Evolutionary conservation across 2,329 filamentous ascomycete genomes (phyloP).

Genomic region (Penicillium sp.): DNA sequence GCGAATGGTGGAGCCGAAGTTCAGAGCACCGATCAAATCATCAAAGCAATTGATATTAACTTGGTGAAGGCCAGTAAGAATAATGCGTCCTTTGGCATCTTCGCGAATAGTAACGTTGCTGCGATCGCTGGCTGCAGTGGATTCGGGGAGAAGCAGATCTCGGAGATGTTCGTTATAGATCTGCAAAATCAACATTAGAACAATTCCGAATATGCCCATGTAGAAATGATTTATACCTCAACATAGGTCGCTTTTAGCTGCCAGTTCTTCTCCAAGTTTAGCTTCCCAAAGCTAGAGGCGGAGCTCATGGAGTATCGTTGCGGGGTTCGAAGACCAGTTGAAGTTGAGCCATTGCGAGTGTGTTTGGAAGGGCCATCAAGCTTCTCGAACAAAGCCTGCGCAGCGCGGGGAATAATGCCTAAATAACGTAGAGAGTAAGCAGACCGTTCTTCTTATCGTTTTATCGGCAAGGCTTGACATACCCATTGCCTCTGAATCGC

Average conservation of each 20-base stretch:
- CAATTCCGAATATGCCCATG: background rate
- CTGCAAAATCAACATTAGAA: slow-evolving; percentile 46
- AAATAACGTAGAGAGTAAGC: slow-evolving; percentile 12
- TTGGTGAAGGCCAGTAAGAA: slow-evolving; percentile 87
- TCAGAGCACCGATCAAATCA: slow-evolving; percentile 84
- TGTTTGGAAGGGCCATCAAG: slow-evolving; percentile 64
- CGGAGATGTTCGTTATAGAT: slow-evolving; percentile 98
- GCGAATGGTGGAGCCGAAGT: slow-evolving; percentile 89
- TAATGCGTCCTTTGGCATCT: slow-evolving; percentile 90
- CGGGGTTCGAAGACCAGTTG: slow-evolving; percentile 79
- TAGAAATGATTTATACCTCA: slow-evolving; percentile 50
- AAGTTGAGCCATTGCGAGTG: slow-evolving; percentile 69
- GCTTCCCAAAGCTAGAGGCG: slow-evolving; percentile 51
- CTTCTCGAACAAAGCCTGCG: slow-evolving; percentile 83
- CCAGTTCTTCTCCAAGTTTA: slow-evolving; percentile 75
- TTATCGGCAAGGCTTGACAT: slow-evolving; percentile 40
- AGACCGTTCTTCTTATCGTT: background rate
- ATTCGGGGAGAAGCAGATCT: slow-evolving; percentile 82
- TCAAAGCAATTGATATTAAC: slow-evolving; percentile 89
- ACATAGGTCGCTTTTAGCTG: slow-evolving; percentile 92
- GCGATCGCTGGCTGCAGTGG: slow-evolving; percentile 70
- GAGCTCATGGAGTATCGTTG: slow-evolving; percentile 72
- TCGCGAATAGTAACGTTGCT: slow-evolving; percentile 87
- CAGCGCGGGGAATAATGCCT: slow-evolving; percentile 94
- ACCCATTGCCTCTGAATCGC: slow-evolving; percentile 76